These are phyloP conservation scores for Kwoniella bestiolae DNA, from an alignment of 768 basidiomycete species.

Conservation along the genomic window DNA sequence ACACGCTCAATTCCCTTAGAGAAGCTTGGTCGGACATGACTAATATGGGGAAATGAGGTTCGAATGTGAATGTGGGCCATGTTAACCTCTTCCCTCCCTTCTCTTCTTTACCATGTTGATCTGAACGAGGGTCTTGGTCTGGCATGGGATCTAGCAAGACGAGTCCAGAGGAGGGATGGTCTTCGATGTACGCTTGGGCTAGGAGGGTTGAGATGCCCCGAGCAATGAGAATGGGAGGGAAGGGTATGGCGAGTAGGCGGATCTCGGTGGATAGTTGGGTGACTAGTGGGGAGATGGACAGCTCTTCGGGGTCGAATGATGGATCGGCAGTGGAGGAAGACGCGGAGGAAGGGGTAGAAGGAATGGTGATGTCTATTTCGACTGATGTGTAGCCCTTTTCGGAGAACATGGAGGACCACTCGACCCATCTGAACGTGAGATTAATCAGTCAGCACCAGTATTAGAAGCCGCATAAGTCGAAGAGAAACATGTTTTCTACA, in stretches of 20 bases:
- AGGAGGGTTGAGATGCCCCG: slow-evolving; percentile 60
- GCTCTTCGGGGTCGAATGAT: background rate
- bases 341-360: slow-evolving; percentile 11
- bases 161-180: slow-evolving; percentile 68
- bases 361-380: slow-evolving; percentile 51
- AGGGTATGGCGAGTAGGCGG: slow-evolving; percentile 54
- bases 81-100: background rate
- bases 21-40: slow-evolving; percentile 60
- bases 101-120: background rate
- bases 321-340: background rate
- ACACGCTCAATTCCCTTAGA: slow-evolving; percentile 56
- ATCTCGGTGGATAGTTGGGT: slow-evolving; percentile 49
- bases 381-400: slow-evolving; percentile 55
- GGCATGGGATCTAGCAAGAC: slow-evolving; percentile 67
- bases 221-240: slow-evolving; percentile 54
- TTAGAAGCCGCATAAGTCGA: too few relatives aligned
- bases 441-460: too few relatives aligned
- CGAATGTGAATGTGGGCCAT: slow-evolving; percentile 66
- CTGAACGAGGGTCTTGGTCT: slow-evolving; percentile 53
- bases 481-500: too few relatives aligned
- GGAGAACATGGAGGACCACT: slow-evolving; percentile 54
- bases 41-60: slow-evolving; percentile 68
- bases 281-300: slow-evolving; percentile 20
- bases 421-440: slow-evolving; percentile 46
- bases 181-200: slow-evolving; percentile 71